Evolutionary conservation across 345 rosid species (phyloP).

Genomic region (Euphorbia pulcherrima): DNA sequence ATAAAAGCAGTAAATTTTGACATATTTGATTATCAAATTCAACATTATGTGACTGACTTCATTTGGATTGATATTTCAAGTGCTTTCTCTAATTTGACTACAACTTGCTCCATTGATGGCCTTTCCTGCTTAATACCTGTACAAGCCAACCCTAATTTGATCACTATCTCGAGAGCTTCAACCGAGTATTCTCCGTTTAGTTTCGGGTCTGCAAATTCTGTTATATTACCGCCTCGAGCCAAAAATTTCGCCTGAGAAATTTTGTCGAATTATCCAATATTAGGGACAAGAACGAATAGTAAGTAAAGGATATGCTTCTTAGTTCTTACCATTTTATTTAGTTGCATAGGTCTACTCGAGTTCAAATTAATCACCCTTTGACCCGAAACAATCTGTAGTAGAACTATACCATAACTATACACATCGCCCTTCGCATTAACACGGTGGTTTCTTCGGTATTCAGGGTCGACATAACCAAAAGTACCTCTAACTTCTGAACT

Average conservation of each 20-base stretch:
- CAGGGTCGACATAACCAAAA: constrained; percentile 61
- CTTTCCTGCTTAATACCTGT: constrained; percentile 48
- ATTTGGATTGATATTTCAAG: constrained; percentile 29
- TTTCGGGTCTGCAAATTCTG: constrained; percentile 48
- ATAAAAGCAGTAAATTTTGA: background rate
- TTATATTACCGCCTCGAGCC: constrained; percentile 33
- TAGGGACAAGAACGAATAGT: background rate
- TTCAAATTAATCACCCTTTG: constrained; percentile 47
- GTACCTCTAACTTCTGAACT: constrained; percentile 67
- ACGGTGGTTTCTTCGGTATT: constrained; percentile 45
- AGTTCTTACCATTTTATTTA: constrained; percentile 40
- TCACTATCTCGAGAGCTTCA: constrained; percentile 41
- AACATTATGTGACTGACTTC: constrained; percentile 1
- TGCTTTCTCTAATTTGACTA: constrained; percentile 35
- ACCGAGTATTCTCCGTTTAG: constrained; percentile 43
- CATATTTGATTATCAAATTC: background rate
- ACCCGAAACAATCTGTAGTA: constrained; percentile 58
- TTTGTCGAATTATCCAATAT: background rate
- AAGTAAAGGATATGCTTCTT: background rate
- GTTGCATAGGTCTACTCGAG: constrained; percentile 36
- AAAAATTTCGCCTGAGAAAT: constrained; percentile 41
- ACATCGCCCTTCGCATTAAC: constrained; percentile 56
- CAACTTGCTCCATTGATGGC: constrained; percentile 59
- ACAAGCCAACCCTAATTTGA: constrained; percentile 54
- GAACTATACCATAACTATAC: constrained; percentile 57